Evolutionary conservation across 768 basidiomycete species (phyloP), one percentile per base, ranked within the genome.

Genomic region (Lentinula guzmanii): DNA sequence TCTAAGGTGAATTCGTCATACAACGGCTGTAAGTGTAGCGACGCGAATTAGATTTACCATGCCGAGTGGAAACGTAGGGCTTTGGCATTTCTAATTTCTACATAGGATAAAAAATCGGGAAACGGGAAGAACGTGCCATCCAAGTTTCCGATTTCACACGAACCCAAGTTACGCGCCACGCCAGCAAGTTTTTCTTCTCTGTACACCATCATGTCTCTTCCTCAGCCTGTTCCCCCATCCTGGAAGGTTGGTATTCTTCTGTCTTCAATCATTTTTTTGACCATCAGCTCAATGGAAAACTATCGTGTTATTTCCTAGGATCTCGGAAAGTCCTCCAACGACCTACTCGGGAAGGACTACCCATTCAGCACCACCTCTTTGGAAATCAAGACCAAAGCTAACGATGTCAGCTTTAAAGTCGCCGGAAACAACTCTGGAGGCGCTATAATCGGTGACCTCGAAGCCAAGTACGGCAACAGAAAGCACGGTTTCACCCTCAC

Each of bases 261-360:
- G 31, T 41, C 9, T 35, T 16, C 5, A 24, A n/a, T 5, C 8
- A 39, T 8, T 39, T 8, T 8, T 5, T 37, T 15, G 1, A 15
- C 18, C 31, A 8, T 7, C 46, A 4, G n/a, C 28, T 33, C 10
- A 42, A 24, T 33, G 46, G 64, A 61, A 63, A 63, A 67, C 24
- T 24, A 64, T 31, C 34, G 28, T 41, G 61, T n/a, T 24, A n/a
- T 57, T 60, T 41, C 28, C 46, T 67, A 94, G 92, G 92, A 94
- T 76, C 88, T 94, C 68, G 96, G 96, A 77, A 98, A 98, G 86
- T 95, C 94, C 67, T 93, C 94, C 76, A 92, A 87, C 70, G 96
- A 98, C 85, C 79, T 98, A 65, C 82, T 99, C 68, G 81, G 82
- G 74, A 94, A 89, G 82, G 97, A 99, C 82, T 98, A 86, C 82